Evolutionary conservation across 257 asterid species (phyloP), one percentile per base, ranked within the genome.

Genomic region (Jasminum sambac): DNA sequence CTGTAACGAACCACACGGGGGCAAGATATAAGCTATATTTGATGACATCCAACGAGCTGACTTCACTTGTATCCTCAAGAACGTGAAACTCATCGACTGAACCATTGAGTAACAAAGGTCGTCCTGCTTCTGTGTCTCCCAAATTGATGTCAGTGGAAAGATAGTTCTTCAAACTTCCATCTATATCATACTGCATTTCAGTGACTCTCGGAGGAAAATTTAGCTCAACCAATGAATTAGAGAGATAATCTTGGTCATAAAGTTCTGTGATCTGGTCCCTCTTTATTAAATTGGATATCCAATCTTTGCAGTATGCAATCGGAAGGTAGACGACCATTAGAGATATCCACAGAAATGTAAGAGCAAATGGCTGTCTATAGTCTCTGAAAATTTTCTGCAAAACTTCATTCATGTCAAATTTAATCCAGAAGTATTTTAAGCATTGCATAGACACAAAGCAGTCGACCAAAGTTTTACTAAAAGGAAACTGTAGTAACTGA

Each of bases 301-400:
- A 84, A 73, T 91, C 96, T 80, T 87, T 81, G 67, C 81, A 72
- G 48, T 79, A 34, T n/a, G 96, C 86, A 80, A 91, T 71, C 4
- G 96, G 97, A 25, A 91, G 85, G 74, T 48, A 89, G 64, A 89
- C 84, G 77, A 75, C 90, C 97, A 89, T 87, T 17, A 89, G 79
- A 67, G 96, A 91, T 67, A 87, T 87, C 83, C 96, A 90, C 36
- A 87, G 74, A 78, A 85, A 91, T 40, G 96, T 91, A 37, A 91
- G 77, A 14, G 85, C 95, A 71, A 91, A 91, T 37, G 96, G 97
- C 68, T 91, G 97, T 68, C 86, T 82, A 72, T 89, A 91, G 67
- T 87, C 87, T 14, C 77, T 82, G 77, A 89, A 87, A 4, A 89
- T 87, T 78, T 83, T 86, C 96, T 89, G 90, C 84, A 73, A 25